Base-by-base conservation (phyloP, 768 basidiomycete genomes). In the Boletus fagicola region DNA sequence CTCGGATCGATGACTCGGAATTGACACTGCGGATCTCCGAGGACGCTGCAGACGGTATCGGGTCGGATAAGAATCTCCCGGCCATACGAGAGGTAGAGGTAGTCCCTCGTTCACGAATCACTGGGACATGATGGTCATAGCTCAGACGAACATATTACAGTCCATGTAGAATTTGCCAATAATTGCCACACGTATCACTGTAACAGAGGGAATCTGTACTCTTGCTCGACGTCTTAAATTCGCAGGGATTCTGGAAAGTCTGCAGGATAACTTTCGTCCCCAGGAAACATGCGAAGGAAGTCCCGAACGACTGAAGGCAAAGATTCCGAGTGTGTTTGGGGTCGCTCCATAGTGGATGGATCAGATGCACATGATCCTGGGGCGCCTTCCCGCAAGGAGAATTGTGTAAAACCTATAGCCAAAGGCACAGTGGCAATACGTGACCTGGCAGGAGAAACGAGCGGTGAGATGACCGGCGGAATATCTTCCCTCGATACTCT, bases 191-290 rank as follows among this genome's bases (percentile, higher is more conserved):
- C 13, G 36, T 26, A 28, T 50, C 33, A 51, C 11, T 48, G 48
- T 42, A 54, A 53, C 15, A 49, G 30, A 28, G 16, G 10, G 47
- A 51, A 31, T 40, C 9, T 45, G 42, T 54, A 51, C 48, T 46
- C 48, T 48, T 44, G 43, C 20, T 31, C 43, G 22, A 45, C 40
- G 24, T 30, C 28, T 44, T 55, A 56, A 52, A 56, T 50, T 55
- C 64, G 68, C 28, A 73, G 46, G 30, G 72, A 73, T 40, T 67
- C 66, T 24, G 72, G 72, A 58, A 73, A 73, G 57, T 74, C 66
- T 38, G 67, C 56, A 42, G 72, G 72, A 42, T 74, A 73, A 30
- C 72, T 73, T 43, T 70, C 72, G 33, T 73, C 70, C 22, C 66
- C 73, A 24, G 67, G 50, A 30, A 73, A 73, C 72, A 74, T 74